phyloP scores from a whole-genome alignment of 2,329 filamentous ascomycete genomes.

The Canariomyces notabilis region DNA sequence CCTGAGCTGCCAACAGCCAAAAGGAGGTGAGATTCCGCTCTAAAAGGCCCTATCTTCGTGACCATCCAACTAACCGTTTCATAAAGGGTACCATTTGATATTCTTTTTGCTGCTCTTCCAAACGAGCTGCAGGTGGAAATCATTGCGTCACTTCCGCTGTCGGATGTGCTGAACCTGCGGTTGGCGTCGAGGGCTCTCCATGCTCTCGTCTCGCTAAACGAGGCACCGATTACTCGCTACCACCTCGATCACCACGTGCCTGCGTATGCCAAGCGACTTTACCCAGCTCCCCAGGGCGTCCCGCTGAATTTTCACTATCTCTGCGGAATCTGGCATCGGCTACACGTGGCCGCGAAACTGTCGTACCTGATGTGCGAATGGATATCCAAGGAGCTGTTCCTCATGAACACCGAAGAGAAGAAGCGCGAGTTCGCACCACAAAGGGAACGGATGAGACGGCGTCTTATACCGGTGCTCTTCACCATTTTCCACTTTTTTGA shows the following conservation, averaged over 20 bases:
- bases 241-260: constrained; percentile 57
- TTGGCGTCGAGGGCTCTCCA: constrained; percentile 56
- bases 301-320: constrained; percentile 55
- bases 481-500: constrained; percentile 66
- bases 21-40: constrained; percentile 31
- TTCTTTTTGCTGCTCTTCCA: constrained; percentile 54
- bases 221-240: constrained; percentile 56
- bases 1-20: constrained; percentile 15
- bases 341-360: constrained; percentile 60
- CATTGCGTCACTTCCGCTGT: constrained; percentile 54
- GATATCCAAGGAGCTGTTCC: constrained; percentile 61
- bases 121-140: constrained; percentile 61
- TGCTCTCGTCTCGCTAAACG: constrained; percentile 54
- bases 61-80: constrained; percentile 3
- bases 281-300: constrained; percentile 45
- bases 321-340: constrained; percentile 60
- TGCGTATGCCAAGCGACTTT: constrained; percentile 55
- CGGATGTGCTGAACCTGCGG: constrained; percentile 56
- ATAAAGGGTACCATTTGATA: constrained; percentile 44
- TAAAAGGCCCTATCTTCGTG: background rate
- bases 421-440: constrained; percentile 55
- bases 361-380: constrained; percentile 58
- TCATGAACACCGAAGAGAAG: constrained; percentile 52
- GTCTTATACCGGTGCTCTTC: constrained; percentile 59
- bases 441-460: constrained; percentile 58